phyloP scores from a whole-genome alignment of 148 eudicot species.

The Spergularia marina region DNA sequence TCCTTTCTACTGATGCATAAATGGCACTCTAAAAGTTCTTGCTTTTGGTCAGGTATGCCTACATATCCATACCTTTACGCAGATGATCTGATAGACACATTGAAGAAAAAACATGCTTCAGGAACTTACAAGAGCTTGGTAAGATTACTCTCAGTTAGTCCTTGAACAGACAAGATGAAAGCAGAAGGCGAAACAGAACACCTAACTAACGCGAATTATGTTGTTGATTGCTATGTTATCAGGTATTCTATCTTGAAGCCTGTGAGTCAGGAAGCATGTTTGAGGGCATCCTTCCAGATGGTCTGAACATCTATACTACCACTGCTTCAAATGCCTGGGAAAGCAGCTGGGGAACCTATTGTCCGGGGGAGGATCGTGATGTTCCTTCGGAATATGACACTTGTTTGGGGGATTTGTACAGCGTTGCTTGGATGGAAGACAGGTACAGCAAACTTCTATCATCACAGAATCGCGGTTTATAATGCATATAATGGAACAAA shows the following conservation, averaged over 20 bases:
- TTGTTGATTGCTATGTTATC: conserved; percentile 1
- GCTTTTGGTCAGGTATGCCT: conserved; percentile 70
- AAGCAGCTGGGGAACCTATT: conserved; percentile 94
- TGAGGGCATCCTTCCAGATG: conserved; percentile 86
- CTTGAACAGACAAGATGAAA: background rate
- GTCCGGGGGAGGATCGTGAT: conserved; percentile 70
- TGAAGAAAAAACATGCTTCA: conserved; percentile 80
- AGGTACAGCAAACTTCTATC: conserved; percentile 36
- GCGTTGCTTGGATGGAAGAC: conserved; percentile 99
- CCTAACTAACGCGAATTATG: background rate
- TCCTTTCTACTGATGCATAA: too few species aligned
- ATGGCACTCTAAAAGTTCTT: background rate
- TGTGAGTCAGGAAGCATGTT: conserved; percentile 97
- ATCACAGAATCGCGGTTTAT: too few species aligned
- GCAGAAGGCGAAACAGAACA: background rate
- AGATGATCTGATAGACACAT: conserved; percentile 55
- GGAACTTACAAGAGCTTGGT: conserved; percentile 92
- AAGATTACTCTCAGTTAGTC: conserved; percentile 16
- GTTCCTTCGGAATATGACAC: conserved; percentile 82
- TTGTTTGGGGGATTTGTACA: conserved; percentile 91
- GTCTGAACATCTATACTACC: conserved; percentile 79
- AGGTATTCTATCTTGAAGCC: conserved; percentile 95
- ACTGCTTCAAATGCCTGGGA: conserved; percentile 91
- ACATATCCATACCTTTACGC: conserved; percentile 79
- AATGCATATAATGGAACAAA: too few species aligned